Conservation (phyloP, 306 rosid genomes). For the Luffa aegyptiaca region DNA sequence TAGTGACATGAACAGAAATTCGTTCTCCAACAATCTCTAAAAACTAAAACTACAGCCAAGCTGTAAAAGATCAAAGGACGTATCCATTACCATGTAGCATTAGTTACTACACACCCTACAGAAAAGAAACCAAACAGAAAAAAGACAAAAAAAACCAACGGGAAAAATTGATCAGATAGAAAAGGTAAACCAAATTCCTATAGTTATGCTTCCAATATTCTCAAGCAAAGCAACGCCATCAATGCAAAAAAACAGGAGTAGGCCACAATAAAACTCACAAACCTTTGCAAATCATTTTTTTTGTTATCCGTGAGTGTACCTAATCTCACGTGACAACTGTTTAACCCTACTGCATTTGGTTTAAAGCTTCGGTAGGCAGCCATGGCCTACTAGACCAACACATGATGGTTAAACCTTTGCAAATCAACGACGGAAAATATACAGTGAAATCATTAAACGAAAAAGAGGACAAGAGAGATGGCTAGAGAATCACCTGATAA, state of each 20-base stretch:
- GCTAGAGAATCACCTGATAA: constrained; percentile 53
- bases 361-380: too few relatives aligned
- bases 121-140: not conserved
- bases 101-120: not conserved
- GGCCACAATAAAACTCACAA: not conserved
- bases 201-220: not conserved
- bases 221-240: not conserved
- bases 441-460: not conserved
- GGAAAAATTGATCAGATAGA: not conserved
- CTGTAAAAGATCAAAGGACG: not conserved
- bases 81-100: not conserved
- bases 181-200: not conserved
- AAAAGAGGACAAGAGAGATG: not conserved
- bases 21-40: not conserved
- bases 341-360: too few relatives aligned
- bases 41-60: not conserved
- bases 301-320: too few relatives aligned
- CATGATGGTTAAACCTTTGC: not conserved
- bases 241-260: not conserved
- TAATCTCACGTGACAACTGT: too few relatives aligned
- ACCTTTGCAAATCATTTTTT: not conserved
- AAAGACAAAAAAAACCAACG: not conserved
- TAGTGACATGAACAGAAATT: not conserved
- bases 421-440: not conserved
- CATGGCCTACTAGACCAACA: too few relatives aligned